Percentiles rank a stretch among this genome's conserved stretches.
These are phyloP conservation scores for Mariannaea elegans DNA, from an alignment of 2,329 filamentous ascomycete species.

Conservation along the genomic window DNA sequence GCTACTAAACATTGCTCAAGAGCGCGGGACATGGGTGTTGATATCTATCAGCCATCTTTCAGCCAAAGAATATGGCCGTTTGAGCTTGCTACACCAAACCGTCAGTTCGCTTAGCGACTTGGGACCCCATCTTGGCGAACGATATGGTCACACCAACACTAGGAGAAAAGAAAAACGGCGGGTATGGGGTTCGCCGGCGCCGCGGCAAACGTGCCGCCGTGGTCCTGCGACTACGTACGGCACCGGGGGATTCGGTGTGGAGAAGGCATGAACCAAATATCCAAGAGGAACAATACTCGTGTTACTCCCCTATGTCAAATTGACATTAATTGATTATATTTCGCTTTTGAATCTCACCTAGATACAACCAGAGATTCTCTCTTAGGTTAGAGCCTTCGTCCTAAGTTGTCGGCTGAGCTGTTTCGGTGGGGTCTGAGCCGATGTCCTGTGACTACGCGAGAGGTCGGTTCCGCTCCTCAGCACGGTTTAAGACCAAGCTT, in stretches of 20 bases:
- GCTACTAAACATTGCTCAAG: not conserved
- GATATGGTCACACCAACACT: not conserved
- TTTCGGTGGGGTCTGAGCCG: not conserved
- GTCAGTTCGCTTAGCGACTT: not conserved
- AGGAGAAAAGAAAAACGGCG: not conserved
- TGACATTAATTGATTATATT: not conserved
- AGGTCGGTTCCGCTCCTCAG: too few species aligned
- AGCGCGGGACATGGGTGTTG: not conserved
- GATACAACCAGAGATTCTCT: constrained; percentile 17
- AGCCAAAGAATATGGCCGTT: not conserved
- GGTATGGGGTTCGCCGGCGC: not conserved
- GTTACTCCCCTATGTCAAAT: not conserved
- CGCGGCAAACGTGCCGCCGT: not conserved
- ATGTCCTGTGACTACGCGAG: not conserved
- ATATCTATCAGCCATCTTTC: not conserved
- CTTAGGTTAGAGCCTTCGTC: not conserved
- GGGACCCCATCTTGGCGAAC: not conserved
- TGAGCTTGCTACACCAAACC: not conserved
- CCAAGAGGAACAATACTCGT: not conserved
- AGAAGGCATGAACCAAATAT: not conserved
- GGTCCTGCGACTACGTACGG: not conserved
- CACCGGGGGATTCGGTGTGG: not conserved
- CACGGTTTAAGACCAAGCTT: too few species aligned
- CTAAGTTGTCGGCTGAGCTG: not conserved
- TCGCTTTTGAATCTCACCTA: constrained; percentile 20